These are phyloP conservation scores for Aureobasidium sp. DNA, from an alignment of 2,329 filamentous ascomycete species.

Conservation along the genomic window DNA sequence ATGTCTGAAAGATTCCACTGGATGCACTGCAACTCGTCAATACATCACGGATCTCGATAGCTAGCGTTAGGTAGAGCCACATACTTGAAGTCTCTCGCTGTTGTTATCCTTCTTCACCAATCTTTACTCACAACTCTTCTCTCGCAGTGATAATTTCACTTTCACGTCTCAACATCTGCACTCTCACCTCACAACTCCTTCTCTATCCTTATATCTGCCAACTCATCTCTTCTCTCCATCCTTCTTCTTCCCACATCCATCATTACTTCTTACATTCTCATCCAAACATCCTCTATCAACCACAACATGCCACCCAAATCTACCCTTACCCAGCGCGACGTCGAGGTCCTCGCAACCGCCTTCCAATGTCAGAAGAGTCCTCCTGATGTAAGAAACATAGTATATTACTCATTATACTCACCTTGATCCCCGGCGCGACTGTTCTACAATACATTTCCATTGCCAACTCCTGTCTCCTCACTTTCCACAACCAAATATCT, in stretches of 20 bases:
- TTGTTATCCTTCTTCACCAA: too few relatives aligned
- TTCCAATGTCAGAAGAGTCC: conserved; percentile 16
- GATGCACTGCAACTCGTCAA: too few relatives aligned
- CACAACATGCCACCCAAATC: neutral
- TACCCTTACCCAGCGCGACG: conserved; percentile 16
- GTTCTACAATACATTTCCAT: neutral
- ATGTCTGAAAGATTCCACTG: too few relatives aligned
- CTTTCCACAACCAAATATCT: neutral
- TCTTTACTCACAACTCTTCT: neutral
- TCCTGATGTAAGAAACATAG: neutral
- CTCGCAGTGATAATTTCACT: neutral
- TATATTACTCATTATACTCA: neutral
- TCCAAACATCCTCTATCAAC: neutral
- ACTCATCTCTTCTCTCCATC: neutral
- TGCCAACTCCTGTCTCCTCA: neutral
- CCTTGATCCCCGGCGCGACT: neutral
- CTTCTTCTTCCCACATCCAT: neutral
- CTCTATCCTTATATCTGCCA: neutral
- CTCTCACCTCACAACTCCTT: neutral
- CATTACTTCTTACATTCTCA: neutral
- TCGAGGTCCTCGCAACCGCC: conserved; percentile 18
- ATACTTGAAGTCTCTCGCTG: too few relatives aligned
- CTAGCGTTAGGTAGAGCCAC: too few relatives aligned
- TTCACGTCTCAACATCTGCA: neutral
- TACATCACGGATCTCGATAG: too few relatives aligned